Evolutionary conservation across 2,329 filamentous ascomycete species (phyloP).

Genomic region (Fusarium begoniae): DNA sequence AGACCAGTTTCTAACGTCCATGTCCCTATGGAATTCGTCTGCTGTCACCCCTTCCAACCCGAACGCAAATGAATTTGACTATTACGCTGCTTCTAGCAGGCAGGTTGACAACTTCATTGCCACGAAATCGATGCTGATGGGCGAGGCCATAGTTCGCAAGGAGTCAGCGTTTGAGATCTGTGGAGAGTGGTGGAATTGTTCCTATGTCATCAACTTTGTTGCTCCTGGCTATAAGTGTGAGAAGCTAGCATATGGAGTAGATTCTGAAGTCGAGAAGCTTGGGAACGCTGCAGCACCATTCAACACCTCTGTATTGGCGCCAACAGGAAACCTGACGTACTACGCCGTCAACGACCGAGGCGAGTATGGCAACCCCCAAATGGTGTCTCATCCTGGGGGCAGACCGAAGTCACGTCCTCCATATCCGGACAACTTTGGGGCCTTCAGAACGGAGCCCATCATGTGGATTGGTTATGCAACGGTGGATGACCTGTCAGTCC

Average conservation of each 20-base stretch:
- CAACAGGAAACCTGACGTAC: fast-evolving
- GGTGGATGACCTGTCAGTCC: fast-evolving
- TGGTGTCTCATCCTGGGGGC: fast-evolving
- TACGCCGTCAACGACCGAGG: fast-evolving
- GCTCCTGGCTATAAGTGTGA: slow-evolving; percentile 18
- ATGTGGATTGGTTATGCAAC: slow-evolving; percentile 25
- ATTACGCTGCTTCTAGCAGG: too few species aligned
- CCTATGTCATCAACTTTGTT: background rate
- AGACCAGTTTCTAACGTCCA: fast-evolving
- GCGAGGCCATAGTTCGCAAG: fast-evolving
- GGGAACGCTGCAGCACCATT: background rate
- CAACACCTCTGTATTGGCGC: background rate
- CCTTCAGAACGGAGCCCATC: slow-evolving; percentile 13
- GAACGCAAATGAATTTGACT: too few species aligned
- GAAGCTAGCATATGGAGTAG: background rate
- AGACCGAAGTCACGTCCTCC: background rate
- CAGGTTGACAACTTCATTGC: too few species aligned
- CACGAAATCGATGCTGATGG: fast-evolving
- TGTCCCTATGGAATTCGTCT: background rate
- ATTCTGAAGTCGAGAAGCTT: background rate
- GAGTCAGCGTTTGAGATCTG: background rate
- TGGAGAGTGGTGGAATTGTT: slow-evolving; percentile 3
- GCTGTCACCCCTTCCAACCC: background rate
- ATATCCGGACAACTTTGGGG: background rate
- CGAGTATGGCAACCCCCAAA: fast-evolving